Conservation (phyloP, 1,284 basidiomycete genomes). For the Cryptococcus deneoformans region DNA sequence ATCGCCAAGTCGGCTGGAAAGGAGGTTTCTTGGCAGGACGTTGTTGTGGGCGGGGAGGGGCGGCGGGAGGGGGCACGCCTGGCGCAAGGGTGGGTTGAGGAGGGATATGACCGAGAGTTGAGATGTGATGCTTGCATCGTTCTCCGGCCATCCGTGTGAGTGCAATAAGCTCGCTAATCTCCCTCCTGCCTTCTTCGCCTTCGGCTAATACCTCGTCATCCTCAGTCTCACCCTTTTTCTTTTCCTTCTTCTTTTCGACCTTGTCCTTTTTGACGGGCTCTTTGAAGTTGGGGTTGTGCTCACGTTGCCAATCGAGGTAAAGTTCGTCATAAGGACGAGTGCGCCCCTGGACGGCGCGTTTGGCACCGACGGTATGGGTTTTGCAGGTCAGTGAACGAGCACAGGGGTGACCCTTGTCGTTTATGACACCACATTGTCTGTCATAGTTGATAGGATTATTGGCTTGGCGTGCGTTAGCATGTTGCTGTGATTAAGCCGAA, state of each 20-base stretch:
- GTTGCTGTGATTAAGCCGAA: not conserved
- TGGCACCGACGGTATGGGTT: slow-evolving; percentile 96
- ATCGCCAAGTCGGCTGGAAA: slow-evolving; percentile 20
- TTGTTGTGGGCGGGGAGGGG: not conserved
- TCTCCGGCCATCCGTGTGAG: slow-evolving; percentile 59
- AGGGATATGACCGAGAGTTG: not conserved
- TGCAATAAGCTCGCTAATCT: slow-evolving; percentile 59
- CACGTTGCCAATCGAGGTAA: slow-evolving; percentile 87
- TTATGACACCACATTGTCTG: slow-evolving; percentile 95
- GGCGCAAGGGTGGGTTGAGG: not conserved
- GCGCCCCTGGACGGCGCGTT: slow-evolving; percentile 77
- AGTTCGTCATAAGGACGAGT: slow-evolving; percentile 83
- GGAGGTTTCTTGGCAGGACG: slow-evolving; percentile 2
- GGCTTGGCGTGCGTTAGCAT: slow-evolving; percentile 13
- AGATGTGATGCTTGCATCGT: slow-evolving; percentile 19
- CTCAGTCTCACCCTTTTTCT: slow-evolving; percentile 52
- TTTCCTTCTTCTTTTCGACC: slow-evolving; percentile 19
- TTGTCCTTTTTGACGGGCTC: slow-evolving; percentile 67
- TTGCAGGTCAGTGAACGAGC: slow-evolving; percentile 98
- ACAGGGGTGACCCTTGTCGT: slow-evolving; percentile 89
- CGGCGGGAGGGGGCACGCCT: not conserved
- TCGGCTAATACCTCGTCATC: slow-evolving; percentile 33
- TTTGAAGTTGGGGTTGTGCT: slow-evolving; percentile 90
- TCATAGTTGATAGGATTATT: slow-evolving; percentile 79
- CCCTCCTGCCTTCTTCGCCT: slow-evolving; percentile 71